phyloP scores from a whole-genome alignment of 108 stramenopile genomes.

The Cyclotella choctawhatcheeana region DNA sequence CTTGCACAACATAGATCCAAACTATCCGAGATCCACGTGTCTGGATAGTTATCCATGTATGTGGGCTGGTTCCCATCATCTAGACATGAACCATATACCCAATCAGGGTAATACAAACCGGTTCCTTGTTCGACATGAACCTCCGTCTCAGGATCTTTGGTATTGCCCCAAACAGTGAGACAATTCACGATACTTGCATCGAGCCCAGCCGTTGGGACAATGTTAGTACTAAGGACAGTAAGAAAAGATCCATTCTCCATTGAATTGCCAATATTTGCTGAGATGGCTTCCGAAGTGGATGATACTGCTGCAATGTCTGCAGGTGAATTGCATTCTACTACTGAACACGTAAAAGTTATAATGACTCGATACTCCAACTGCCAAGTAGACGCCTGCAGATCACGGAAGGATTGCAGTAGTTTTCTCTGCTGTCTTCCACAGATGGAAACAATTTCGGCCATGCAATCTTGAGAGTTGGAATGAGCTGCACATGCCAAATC shows the following conservation, averaged over 20 bases:
- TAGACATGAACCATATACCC: slow-evolving; percentile 8
- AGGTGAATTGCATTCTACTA: neutral
- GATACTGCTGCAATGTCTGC: neutral
- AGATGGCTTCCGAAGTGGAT: neutral
- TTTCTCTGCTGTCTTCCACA: neutral
- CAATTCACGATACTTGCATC: slow-evolving; percentile 1
- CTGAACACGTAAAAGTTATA: neutral
- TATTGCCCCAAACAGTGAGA: neutral
- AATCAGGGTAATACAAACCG: slow-evolving; percentile 11
- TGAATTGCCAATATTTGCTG: neutral
- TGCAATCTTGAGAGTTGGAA: no score
- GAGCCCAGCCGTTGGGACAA: neutral
- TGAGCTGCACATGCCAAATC: neutral
- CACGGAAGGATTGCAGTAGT: neutral
- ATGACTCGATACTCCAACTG: slow-evolving; percentile 2
- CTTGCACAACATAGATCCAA: slow-evolving; percentile 5
- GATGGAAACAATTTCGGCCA: neutral
- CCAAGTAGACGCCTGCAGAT: neutral
- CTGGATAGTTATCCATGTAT: neutral
- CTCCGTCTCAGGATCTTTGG: neutral
- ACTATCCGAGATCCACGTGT: slow-evolving; percentile 10
- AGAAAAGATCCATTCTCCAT: neutral
- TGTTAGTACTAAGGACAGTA: slow-evolving; percentile 4
- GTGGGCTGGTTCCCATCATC: slow-evolving; percentile 9
- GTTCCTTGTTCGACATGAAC: neutral